Base-by-base conservation (phyloP, 768 basidiomycete species). In the Boletus barrowsii region DNA sequence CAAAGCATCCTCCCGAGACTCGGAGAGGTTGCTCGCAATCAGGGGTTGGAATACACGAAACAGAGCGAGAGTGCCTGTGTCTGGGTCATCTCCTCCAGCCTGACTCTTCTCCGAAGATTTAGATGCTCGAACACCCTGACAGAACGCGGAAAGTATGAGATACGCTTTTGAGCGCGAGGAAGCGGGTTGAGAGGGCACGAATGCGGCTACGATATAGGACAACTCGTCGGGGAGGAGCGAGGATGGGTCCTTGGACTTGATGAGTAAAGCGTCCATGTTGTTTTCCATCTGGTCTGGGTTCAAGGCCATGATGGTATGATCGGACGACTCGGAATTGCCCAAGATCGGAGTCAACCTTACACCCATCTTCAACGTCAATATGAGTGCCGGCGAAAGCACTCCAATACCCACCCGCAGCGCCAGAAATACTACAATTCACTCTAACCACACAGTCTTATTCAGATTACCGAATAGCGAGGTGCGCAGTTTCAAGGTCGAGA, bases 391-490 rank as follows among this genome's bases (percentile, higher is more conserved):
- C 33, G 46, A 65, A 43, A 40, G 48, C 39, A 24, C 53, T 30
- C 53, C 45, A 50, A 48, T 37, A 36, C 42, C 54, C 20, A 17
- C 39, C 29, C 52, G 37, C 47, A 30, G 49, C 50, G 37, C 61
- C 55, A 61, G 67, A 47, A 52, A 26, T 24, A 52, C 52, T 49
- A 74, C 63, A 22, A 88, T 96, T 49, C 77, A 81, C 46, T 68
- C 78, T 7, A 88, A 90, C 10, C 80, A 94, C 67, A 84, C 83
- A n/a, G 83, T 98, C 39, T 76, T 98, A 22, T 68, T 97, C 41
- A 79, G 79, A 52, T 66, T 95, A 40, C 93, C 93, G 5, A 93
- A 83, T 58, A 88, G 88, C 48, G 87, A 89, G 54, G 76, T 90
- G 46, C 87, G 84, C 61, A 82, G 84, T 42, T 73, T 90, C 52